Conservation (phyloP, 495 filamentous ascomycete genomes). For the Cladorrhinum samala region DNA sequence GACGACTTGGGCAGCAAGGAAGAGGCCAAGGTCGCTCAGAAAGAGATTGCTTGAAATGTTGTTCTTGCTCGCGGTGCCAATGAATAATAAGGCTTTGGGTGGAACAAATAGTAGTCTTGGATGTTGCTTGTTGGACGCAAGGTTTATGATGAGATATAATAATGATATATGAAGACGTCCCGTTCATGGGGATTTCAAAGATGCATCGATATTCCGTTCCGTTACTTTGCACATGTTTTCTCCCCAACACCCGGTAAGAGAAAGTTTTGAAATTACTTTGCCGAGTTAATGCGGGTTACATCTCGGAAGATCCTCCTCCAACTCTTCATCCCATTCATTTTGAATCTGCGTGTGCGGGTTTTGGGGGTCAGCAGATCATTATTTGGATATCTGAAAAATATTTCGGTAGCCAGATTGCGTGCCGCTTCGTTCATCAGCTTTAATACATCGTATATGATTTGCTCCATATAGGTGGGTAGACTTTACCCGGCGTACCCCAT, state of each 20-base stretch:
- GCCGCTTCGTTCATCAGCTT: neutral
- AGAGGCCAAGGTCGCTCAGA: constrained; percentile 4
- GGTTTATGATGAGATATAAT: too few relatives aligned
- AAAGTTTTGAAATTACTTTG: neutral
- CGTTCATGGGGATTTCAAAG: too few relatives aligned
- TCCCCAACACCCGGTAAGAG: too few relatives aligned
- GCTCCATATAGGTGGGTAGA: neutral
- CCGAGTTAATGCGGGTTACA: neutral
- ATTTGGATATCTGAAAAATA: neutral
- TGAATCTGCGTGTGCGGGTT: neutral
- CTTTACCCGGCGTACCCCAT: neutral
- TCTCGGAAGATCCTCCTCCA: neutral
- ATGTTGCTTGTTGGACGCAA: too few relatives aligned
- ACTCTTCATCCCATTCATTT: too few relatives aligned
- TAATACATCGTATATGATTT: neutral
- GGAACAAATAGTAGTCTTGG: too few relatives aligned
- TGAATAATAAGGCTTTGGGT: too few relatives aligned
- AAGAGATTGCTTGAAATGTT: neutral
- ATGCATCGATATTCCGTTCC: neutral
- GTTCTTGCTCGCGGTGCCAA: neutral
- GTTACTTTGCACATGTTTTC: too few relatives aligned
- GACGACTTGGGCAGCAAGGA: neutral
- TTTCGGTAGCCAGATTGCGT: neutral
- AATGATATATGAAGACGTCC: too few relatives aligned
- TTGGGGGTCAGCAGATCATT: neutral